phyloP scores from a whole-genome alignment of 352 stramenopile genomes.

The Albugo candida region DNA sequence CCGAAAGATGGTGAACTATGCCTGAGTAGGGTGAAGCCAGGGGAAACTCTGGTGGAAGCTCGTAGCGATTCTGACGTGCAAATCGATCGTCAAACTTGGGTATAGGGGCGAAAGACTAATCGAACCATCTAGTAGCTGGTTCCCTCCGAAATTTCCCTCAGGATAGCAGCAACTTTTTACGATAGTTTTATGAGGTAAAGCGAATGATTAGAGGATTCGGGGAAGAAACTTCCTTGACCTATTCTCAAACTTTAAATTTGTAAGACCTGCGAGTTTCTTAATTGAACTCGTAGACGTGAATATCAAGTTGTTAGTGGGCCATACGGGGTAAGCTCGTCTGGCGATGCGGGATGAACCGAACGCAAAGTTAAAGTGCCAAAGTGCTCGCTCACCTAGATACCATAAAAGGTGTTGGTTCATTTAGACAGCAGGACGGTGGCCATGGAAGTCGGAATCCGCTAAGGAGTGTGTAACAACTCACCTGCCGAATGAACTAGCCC shows the following conservation, averaged over 20 bases:
- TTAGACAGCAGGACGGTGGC: slow-evolving; percentile 78
- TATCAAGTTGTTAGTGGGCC: no score
- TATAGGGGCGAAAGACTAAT: slow-evolving; percentile 87
- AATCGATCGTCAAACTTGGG: slow-evolving; percentile 82
- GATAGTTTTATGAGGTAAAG: slow-evolving; percentile 74
- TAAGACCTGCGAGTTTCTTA: no score
- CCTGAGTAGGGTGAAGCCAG: slow-evolving; percentile 42
- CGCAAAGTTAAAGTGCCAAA: no score
- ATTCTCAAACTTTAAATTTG: no score
- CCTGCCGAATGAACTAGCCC: slow-evolving; percentile 47
- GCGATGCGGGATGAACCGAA: no score
- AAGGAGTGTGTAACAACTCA: slow-evolving; percentile 84
- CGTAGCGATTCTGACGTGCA: slow-evolving; percentile 81
- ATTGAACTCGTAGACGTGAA: no score
- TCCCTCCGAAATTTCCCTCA: slow-evolving; percentile 82
- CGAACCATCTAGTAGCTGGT: slow-evolving; percentile 83
- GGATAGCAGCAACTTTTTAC: slow-evolving; percentile 55
- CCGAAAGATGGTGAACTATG: slow-evolving; percentile 85
- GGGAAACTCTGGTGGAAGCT: slow-evolving; percentile 1
- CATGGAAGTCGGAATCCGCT: slow-evolving; percentile 73
- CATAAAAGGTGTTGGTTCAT: no score
- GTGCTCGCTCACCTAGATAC: no score
- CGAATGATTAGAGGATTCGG: no score
- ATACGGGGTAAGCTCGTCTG: no score
- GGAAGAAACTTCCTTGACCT: no score